phyloP scores from a whole-genome alignment of 768 basidiomycete species.

The Lactifluus volemus region DNA sequence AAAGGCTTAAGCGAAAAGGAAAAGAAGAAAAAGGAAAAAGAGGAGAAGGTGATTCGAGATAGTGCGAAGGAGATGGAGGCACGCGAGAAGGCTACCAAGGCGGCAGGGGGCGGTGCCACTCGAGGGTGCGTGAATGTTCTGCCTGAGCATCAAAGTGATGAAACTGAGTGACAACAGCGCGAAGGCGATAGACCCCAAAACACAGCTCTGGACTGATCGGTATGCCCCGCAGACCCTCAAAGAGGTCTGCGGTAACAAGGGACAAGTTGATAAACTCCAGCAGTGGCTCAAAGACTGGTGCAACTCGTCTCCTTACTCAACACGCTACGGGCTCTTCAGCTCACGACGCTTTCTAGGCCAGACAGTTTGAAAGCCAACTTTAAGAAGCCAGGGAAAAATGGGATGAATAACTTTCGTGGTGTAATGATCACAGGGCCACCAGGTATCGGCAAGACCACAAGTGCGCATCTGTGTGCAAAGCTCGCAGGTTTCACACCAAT shows the following conservation, averaged over 20 bases:
- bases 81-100: slow-evolving; percentile 42
- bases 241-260: slow-evolving; percentile 95
- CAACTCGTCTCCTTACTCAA: slow-evolving; percentile 19
- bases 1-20: slow-evolving; percentile 65
- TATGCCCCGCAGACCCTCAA: slow-evolving; percentile 86
- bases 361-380: slow-evolving; percentile 64
- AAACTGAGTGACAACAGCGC: slow-evolving; percentile 18
- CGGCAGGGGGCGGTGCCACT: slow-evolving; percentile 9
- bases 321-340: neutral
- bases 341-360: slow-evolving; percentile 42
- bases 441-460: slow-evolving; percentile 96
- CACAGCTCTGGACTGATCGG: slow-evolving; percentile 89
- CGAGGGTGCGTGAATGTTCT: slow-evolving; percentile 21
- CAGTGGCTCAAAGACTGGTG: slow-evolving; percentile 87
- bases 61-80: slow-evolving; percentile 74
- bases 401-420: slow-evolving; percentile 78
- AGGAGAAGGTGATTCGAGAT: slow-evolving; percentile 62
- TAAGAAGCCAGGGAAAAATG: slow-evolving; percentile 91
- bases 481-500: slow-evolving; percentile 88
- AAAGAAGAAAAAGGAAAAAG: slow-evolving; percentile 71
- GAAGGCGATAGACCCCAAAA: slow-evolving; percentile 35
- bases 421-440: slow-evolving; percentile 88
- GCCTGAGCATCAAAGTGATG: neutral
- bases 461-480: slow-evolving; percentile 87
- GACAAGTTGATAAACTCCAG: slow-evolving; percentile 79